Base-by-base conservation (phyloP, 495 filamentous ascomycete species). In the Neurospora pannonica region DNA sequence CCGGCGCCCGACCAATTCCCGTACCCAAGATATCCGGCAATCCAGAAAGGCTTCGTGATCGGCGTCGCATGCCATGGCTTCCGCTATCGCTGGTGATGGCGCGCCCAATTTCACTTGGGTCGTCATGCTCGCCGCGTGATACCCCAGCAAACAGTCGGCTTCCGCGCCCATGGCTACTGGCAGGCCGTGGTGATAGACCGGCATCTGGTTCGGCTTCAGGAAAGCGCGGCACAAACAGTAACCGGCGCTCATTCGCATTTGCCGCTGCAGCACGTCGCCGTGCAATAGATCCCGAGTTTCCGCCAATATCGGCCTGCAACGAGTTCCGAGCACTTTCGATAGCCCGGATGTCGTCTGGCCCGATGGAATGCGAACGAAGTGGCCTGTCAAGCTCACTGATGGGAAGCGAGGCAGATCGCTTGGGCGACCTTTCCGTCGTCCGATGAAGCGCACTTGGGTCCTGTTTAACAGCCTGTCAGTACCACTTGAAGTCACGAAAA, bases 21-120 rank as follows among this genome's bases (percentile, higher is more conserved):
- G 42, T 40, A 8, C 75, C 77, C 3, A 77, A 76, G 40, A 82
- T 76, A 62, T 84, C 83, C 67, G 84, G 80, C n/a, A 88, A 79
- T n/a, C 86, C 85, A 28, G 85, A 86, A 36, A 88, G 77, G 76
- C 87, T 88, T 48, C 86, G 81, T 9, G 88, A 89, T 70, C 87
- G 83, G 69, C 88, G 82, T 37, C 85, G 86, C 36, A 79, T 79
- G 31, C 73, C 78, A 19, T 77, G 21, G 48, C 48, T 73, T 6
- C 77, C 74, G 67, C 78, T 82, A 73, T 88, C 85, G 72, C 83
- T 86, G 5, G 86, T 87, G 36, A 89, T 84, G 62, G 88, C 88
- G 31, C 85, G 84, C 38, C 87, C 88, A 24, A 89, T 88, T 73
- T 82, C 84, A 43, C 82, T 80, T 3, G 84, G 83, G 70, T 86